Evolutionary conservation across 2,329 filamentous ascomycete genomes (phyloP).

Genomic region (Macrophomina tecta): DNA sequence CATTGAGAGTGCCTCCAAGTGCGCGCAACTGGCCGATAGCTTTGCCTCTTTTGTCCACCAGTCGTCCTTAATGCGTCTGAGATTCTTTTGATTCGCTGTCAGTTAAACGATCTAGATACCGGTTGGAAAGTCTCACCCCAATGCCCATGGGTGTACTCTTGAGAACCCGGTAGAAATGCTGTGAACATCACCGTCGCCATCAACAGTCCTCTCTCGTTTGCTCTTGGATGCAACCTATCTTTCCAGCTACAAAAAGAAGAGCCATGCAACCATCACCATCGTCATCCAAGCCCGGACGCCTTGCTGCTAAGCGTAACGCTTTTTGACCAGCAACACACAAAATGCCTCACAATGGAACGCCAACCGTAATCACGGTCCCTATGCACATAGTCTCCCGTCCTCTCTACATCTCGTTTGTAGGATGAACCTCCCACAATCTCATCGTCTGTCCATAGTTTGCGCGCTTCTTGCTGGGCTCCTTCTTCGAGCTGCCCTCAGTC

Average conservation of each 20-base stretch:
- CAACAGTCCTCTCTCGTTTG: neutral
- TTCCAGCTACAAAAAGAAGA: constrained; percentile 9
- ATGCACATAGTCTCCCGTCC: neutral
- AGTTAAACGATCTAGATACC: too few relatives aligned
- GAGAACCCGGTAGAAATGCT: too few relatives aligned
- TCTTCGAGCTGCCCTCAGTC: constrained; percentile 20
- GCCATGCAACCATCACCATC: neutral
- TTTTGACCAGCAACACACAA: neutral
- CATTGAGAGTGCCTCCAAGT: too few relatives aligned
- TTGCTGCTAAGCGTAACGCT: constrained; percentile 15
- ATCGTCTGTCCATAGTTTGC: constrained; percentile 23
- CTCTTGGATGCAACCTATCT: neutral
- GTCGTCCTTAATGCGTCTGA: too few relatives aligned
- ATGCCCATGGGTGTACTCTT: too few relatives aligned
- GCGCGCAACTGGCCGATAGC: too few relatives aligned
- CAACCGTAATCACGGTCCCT: neutral
- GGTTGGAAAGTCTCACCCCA: too few relatives aligned
- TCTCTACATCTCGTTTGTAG: neutral
- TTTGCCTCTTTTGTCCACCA: too few relatives aligned
- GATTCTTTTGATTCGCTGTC: too few relatives aligned
- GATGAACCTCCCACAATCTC: constrained; percentile 23
- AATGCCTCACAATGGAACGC: neutral
- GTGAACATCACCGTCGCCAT: too few relatives aligned
- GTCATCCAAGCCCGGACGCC: constrained; percentile 18
- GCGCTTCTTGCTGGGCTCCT: constrained; percentile 24